phyloP scores from a whole-genome alignment of 1,284 basidiomycete species.

The Tylopilus orsonianus region DNA sequence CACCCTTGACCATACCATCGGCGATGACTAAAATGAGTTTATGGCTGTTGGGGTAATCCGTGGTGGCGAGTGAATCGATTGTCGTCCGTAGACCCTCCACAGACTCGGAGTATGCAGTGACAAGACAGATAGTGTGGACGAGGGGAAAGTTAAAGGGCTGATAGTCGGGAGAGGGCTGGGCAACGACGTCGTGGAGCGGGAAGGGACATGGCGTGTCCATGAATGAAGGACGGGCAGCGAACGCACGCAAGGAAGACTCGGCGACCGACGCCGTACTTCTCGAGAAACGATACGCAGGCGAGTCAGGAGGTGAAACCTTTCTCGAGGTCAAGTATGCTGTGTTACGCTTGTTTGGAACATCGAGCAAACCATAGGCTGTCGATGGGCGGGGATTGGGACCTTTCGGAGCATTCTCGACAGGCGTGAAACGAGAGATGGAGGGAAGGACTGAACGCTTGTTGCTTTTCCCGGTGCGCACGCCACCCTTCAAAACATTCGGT shows the following conservation, averaged over 20 bases:
- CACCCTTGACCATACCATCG: slow-evolving; percentile 98
- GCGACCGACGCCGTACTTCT: slow-evolving; percentile 81
- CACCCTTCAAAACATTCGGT: slow-evolving; percentile 81
- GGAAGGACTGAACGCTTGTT: slow-evolving; percentile 68
- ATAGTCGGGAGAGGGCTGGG: slow-evolving; percentile 88
- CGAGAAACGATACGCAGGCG: slow-evolving; percentile 72
- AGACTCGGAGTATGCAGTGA: slow-evolving; percentile 98
- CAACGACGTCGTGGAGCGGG: slow-evolving; percentile 87
- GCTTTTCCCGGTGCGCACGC: slow-evolving; percentile 52
- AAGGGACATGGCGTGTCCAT: slow-evolving; percentile 82
- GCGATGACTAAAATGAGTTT: slow-evolving; percentile 96
- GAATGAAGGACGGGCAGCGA: slow-evolving; percentile 47
- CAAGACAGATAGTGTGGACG: slow-evolving; percentile 91
- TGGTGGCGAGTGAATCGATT: slow-evolving; percentile 95
- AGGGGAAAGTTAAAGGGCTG: slow-evolving; percentile 97
- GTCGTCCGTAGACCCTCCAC: slow-evolving; percentile 96
- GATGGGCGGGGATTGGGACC: slow-evolving; percentile 61
- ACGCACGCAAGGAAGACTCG: slow-evolving; percentile 30
- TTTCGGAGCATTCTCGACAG: slow-evolving; percentile 67
- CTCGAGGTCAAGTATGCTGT: slow-evolving; percentile 58
- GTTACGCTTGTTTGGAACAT: slow-evolving; percentile 62
- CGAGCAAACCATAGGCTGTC: slow-evolving; percentile 76
- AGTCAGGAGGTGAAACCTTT: slow-evolving; percentile 72
- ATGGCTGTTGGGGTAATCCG: slow-evolving; percentile 98
- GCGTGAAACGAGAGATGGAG: slow-evolving; percentile 85